Percentiles rank a stretch among this genome's conserved stretches.
Conservation (phyloP, 371 early-diverging fungal genomes). For the Mucor piriformis region DNA sequence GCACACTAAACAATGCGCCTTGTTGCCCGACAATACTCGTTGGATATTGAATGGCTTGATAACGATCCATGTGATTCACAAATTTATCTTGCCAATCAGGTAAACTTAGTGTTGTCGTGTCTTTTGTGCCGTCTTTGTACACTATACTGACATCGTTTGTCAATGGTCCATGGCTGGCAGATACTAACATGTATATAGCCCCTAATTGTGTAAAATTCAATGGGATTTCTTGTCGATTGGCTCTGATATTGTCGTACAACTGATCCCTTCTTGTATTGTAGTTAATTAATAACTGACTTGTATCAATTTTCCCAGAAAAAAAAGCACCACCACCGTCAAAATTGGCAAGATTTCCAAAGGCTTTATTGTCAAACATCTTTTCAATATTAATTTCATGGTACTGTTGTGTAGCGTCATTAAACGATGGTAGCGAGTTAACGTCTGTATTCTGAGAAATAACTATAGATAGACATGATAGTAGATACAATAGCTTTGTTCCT, state of each 20-base stretch:
- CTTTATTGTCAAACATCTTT: conserved; percentile 3
- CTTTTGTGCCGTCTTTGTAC: conserved; percentile 13
- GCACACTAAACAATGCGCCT: conserved; percentile 18
- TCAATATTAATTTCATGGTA: background rate
- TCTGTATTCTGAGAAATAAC: too few relatives aligned
- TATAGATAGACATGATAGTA: too few relatives aligned
- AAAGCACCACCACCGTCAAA: conserved; percentile 27
- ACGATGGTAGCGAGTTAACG: too few relatives aligned
- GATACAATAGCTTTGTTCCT: too few relatives aligned
- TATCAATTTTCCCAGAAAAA: background rate
- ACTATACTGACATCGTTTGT: background rate
- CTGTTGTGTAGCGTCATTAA: too few relatives aligned
- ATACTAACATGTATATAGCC: conserved; percentile 23
- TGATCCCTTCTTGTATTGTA: background rate
- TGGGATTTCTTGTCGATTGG: conserved; percentile 19
- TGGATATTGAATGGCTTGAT: conserved; percentile 1
- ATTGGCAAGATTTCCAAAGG: conserved; percentile 13
- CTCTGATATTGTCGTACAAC: conserved; percentile 8
- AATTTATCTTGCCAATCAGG: conserved; percentile 28
- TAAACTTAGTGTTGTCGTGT: conserved; percentile 12
- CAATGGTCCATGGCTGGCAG: conserved; percentile 25
- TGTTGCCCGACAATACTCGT: background rate
- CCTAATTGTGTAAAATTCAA: conserved; percentile 9
- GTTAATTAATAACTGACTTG: background rate
- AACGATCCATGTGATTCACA: conserved; percentile 18